Percentiles rank a stretch among this genome's conserved stretches.
These are phyloP conservation scores for Scalesia atractyloides DNA, from an alignment of 129 eudicot species.

Conservation along the genomic window DNA sequence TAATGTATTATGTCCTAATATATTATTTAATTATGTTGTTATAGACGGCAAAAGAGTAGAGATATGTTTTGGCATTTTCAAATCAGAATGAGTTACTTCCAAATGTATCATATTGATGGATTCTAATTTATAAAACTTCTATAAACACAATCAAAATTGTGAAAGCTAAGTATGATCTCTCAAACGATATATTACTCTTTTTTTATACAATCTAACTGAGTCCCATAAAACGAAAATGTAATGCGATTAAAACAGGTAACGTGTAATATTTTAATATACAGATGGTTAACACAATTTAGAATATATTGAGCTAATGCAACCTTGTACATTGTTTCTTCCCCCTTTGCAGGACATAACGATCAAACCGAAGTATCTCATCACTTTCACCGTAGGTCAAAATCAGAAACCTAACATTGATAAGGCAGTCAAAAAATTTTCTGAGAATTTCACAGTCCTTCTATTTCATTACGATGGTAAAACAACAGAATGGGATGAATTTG, in stretches of 20 bases:
- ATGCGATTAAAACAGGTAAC: not conserved
- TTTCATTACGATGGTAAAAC: conserved; percentile 90
- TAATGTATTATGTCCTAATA: not conserved
- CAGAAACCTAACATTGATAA: conserved; percentile 69
- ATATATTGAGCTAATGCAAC: conserved; percentile 10
- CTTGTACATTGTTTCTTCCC: conserved; percentile 10
- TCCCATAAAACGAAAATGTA: no score
- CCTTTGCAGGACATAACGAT: conserved; percentile 68
- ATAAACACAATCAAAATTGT: no score
- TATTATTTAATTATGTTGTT: no score
- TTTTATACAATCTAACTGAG: no score
- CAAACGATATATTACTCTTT: no score
- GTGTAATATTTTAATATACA: not conserved
- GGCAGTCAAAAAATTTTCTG: conserved; percentile 80
- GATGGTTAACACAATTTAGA: not conserved
- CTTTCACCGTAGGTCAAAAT: conserved; percentile 81
- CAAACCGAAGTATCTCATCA: conserved; percentile 75
- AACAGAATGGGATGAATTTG: conserved; percentile 90
- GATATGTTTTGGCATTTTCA: no score
- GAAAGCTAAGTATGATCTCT: no score
- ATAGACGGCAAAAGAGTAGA: no score
- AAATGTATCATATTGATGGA: no score
- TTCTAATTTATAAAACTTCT: no score
- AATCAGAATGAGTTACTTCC: no score
- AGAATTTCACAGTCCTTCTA: conserved; percentile 75